These are phyloP conservation scores for Lodderomyces margitis DNA, from an alignment of 1,139 yeast genomes.

Conservation along the genomic window DNA sequence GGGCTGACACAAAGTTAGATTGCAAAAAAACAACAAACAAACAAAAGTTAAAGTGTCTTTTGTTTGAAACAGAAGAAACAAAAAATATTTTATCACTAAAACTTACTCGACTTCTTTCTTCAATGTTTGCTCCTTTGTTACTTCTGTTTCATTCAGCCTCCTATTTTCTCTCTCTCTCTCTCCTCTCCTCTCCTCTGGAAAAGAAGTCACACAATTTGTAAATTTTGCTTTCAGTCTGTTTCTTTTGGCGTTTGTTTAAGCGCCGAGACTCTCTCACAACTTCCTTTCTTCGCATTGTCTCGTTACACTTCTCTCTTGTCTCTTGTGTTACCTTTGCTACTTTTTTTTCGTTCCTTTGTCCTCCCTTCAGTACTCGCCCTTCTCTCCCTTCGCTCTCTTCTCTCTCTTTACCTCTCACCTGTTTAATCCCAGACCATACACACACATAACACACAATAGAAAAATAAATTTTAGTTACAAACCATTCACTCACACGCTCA, in stretches of 20 bases:
- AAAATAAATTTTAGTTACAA: neutral
- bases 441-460: neutral
- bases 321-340: neutral
- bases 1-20: too few relatives aligned
- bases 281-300: too few relatives aligned
- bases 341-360: neutral
- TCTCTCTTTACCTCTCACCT: conserved; percentile 2
- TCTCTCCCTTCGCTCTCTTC: neutral
- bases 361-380: neutral
- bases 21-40: too few relatives aligned
- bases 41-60: neutral
- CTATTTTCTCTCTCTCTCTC: neutral
- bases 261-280: neutral
- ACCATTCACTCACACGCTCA: too few relatives aligned
- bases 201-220: neutral
- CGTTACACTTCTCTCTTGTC: conserved; percentile 1
- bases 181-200: neutral
- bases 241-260: neutral
- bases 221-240: neutral
- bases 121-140: neutral
- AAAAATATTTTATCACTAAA: neutral
- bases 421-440: neutral
- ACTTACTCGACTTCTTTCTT: too few relatives aligned
- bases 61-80: conserved; percentile 1
- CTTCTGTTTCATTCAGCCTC: neutral